Percentiles rank a stretch among this genome's conserved stretches.
These are phyloP conservation scores for Coemansia sp. DNA, from an alignment of 192 early-diverging fungal genomes.

Conservation along the genomic window DNA sequence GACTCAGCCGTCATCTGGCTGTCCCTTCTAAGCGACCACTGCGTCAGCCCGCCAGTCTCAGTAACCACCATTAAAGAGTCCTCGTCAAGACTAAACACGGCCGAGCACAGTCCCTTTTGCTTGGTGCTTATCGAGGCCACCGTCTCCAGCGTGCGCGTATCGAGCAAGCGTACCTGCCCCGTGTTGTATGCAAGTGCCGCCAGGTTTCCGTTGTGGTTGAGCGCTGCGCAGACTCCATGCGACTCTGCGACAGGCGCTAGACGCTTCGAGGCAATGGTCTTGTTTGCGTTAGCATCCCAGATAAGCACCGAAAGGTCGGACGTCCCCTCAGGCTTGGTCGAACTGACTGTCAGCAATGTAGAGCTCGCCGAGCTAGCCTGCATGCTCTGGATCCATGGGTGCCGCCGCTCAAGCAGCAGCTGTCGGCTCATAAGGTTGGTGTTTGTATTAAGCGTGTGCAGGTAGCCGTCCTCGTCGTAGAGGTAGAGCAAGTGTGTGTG, in stretches of 20 bases:
- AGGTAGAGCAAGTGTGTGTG: conserved; percentile 49
- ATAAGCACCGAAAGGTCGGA: conserved; percentile 33
- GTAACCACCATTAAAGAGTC: conserved; percentile 43
- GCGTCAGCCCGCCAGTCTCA: conserved; percentile 46
- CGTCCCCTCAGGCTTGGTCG: conserved; percentile 43
- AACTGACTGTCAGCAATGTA: conserved; percentile 38
- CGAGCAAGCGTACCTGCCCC: conserved; percentile 33
- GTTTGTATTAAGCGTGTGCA: conserved; percentile 50
- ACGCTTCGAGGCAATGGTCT: conserved; percentile 23
- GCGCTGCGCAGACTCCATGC: conserved; percentile 42
- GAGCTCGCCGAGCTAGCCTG: conserved; percentile 36
- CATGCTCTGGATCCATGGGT: conserved; percentile 50
- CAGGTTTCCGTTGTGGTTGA: conserved; percentile 53
- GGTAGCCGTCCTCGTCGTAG: conserved; percentile 43
- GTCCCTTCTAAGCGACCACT: conserved; percentile 46
- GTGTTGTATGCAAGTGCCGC: conserved; percentile 37
- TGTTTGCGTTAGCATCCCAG: conserved; percentile 46
- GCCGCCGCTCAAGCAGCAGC: conserved; percentile 19
- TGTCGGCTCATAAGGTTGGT: conserved; percentile 46
- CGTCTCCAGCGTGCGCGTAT: conserved; percentile 42
- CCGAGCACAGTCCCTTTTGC: conserved; percentile 32
- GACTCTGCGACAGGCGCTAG: conserved; percentile 18
- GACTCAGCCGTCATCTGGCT: conserved; percentile 47
- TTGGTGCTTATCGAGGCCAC: conserved; percentile 34
- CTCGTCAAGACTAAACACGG: conserved; percentile 40